Conservation (phyloP, 257 asterid species). For the Rhazya stricta region DNA sequence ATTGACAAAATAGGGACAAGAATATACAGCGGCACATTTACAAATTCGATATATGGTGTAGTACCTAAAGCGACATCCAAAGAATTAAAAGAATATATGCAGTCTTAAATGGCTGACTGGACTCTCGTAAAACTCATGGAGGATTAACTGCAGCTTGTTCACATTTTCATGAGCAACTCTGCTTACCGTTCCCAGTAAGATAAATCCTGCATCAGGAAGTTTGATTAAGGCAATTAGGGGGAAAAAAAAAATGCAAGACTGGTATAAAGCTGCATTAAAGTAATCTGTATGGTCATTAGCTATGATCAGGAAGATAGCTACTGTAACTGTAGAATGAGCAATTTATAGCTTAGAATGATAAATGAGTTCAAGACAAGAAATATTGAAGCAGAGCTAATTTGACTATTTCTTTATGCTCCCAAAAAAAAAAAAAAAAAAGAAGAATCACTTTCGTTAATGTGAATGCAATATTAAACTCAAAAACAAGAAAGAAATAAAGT, state of each 20-base stretch:
- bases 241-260: not conserved
- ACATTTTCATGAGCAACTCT: not conserved
- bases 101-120: not conserved
- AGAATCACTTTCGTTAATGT: not conserved
- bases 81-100: conserved; percentile 16
- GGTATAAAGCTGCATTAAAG: not conserved
- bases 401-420: not conserved
- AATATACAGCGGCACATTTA: conserved; percentile 13
- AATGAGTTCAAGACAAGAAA: not conserved
- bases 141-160: not conserved
- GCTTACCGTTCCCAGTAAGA: conserved; percentile 38
- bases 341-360: not conserved
- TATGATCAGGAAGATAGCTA: not conserved
- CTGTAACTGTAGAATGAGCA: not conserved
- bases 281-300: not conserved
- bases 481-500: not conserved
- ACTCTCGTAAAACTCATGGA: not conserved
- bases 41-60: not conserved
- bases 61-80: conserved; percentile 1
- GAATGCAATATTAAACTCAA: not conserved
- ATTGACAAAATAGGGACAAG: not conserved
- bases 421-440: too few species aligned
- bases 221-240: not conserved
- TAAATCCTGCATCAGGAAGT: conserved; percentile 36
- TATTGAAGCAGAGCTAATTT: not conserved